Conservation (phyloP, 257 asterid species). For the Fraxinus anomala region DNA sequence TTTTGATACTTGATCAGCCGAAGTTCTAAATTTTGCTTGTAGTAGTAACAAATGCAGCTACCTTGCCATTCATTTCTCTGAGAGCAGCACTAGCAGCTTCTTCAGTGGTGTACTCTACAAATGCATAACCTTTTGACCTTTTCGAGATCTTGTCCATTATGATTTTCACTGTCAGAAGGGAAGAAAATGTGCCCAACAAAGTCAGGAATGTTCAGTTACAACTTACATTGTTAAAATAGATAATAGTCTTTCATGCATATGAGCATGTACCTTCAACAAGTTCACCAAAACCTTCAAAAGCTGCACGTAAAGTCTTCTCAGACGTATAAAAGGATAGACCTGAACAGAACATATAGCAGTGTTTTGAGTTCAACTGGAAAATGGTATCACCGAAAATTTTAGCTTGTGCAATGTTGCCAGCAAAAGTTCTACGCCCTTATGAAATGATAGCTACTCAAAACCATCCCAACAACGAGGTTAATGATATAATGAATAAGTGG, state of each 20-base stretch:
- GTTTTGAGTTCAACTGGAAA: conserved; percentile 17
- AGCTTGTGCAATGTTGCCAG: no score
- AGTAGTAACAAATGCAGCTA: conserved; percentile 23
- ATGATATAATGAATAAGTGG: background rate
- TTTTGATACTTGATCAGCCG: background rate
- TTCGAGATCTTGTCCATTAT: conserved; percentile 97
- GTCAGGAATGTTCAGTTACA: background rate
- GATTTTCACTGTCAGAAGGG: conserved; percentile 64
- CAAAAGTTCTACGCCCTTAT: background rate
- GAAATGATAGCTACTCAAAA: background rate
- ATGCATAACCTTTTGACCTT: conserved; percentile 94
- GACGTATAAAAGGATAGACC: conserved; percentile 95
- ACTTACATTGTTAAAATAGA: background rate
- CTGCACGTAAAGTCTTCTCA: conserved; percentile 82
- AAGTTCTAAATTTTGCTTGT: background rate
- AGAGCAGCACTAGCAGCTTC: conserved; percentile 85
- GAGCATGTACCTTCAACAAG: conserved; percentile 65
- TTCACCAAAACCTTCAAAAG: conserved; percentile 88
- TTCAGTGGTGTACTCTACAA: conserved; percentile 83
- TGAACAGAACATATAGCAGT: conserved; percentile 26
- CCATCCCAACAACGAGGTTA: background rate
- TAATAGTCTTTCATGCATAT: background rate
- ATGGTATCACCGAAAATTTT: no score
- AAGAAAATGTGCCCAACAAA: conserved; percentile 16
- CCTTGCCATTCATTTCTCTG: conserved; percentile 95